These are phyloP conservation scores for Fusarium ramigenum DNA, from an alignment of 2,329 filamentous ascomycete genomes.

Conservation along the genomic window DNA sequence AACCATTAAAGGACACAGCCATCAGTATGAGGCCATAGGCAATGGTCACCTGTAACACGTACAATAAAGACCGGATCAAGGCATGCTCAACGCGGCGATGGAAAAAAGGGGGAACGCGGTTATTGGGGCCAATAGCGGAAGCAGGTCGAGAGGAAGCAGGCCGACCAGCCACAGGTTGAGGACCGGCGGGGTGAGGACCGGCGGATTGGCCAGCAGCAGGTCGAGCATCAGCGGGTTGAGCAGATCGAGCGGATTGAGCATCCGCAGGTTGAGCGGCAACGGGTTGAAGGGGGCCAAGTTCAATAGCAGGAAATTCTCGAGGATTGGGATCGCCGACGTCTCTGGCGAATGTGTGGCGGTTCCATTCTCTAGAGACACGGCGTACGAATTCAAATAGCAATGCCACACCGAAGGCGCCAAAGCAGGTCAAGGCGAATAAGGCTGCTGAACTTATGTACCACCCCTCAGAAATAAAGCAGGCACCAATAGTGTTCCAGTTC, in stretches of 20 bases:
- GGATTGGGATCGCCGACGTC: slow-evolving; percentile 53
- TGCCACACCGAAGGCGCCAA: slow-evolving; percentile 80
- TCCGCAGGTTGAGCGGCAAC: not conserved
- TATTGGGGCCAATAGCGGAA: not conserved
- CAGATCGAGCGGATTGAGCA: not conserved
- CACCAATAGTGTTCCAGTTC: slow-evolving; percentile 79
- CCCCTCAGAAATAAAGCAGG: slow-evolving; percentile 72
- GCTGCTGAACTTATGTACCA: slow-evolving; percentile 76
- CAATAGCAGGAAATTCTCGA: slow-evolving; percentile 14
- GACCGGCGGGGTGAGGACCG: not conserved
- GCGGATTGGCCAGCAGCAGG: not conserved
- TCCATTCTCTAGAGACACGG: slow-evolving; percentile 76
- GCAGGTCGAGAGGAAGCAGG: not conserved
- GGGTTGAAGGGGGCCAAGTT: not conserved
- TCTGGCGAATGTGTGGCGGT: slow-evolving; percentile 69
- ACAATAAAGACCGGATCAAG: slow-evolving; percentile 71
- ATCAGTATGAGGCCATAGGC: slow-evolving; percentile 82
- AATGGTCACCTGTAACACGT: slow-evolving; percentile 76
- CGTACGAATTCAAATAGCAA: slow-evolving; percentile 77
- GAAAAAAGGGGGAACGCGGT: not conserved
- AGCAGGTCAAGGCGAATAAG: slow-evolving; percentile 83
- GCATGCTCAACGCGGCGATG: slow-evolving; percentile 73
- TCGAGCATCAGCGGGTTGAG: not conserved
- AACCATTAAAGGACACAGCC: slow-evolving; percentile 69
- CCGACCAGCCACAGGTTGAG: not conserved